Evolutionary conservation across 2,329 filamentous ascomycete species (phyloP), one percentile per base, ranked within the genome.

Genomic region (Aspergillus calidoustus): DNA sequence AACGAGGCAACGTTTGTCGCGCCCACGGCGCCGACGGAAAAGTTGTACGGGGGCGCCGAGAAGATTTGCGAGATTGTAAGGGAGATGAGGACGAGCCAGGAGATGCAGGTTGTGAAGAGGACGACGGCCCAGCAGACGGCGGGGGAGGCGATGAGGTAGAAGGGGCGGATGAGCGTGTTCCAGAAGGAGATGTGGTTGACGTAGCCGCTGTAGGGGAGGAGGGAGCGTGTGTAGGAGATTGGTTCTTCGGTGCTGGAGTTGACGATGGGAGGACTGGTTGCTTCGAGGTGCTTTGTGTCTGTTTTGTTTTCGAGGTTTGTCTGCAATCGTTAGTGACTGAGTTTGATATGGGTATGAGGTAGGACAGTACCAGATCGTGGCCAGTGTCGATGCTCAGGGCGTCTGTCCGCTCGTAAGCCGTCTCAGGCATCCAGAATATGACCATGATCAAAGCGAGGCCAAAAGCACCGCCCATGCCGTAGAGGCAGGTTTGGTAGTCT

Each of bases 341-440:
- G 38, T 52, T 55, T 17, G 31, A 44, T 44, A 25, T 2, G 17
- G n/a, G 7, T 22, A 22, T 17, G 4, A 25, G 3, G 51, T 4
- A 61, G 59, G 17, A 19, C 60, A 28, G 61, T 57, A 74, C 72
- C 34, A 67, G 68, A 28, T 68, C 62, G 28, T 70, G 66, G 4
- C 71, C 70, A 4, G 73, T 74, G 50, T 78, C 76, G n/a, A 79
- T 75, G 49, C 74, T 76, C 31, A 78, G 61, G 5, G 71, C 68
- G n/a, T 70, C 69, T 17, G 76, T 67, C 34, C 58, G 58, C 34
- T 68, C 64, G 62, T 72, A 80, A 1, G 78, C 77, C 0, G 77
- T 76, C 59, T 80, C 78, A 6, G 78, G 78, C 78, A 80, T 80
- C 69, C 76, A 80, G 62, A 81, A 73, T 54, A 80, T 72, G 5